Evolutionary conservation across 768 basidiomycete genomes (phyloP).

Genomic region (Artomyces pyxidatus): DNA sequence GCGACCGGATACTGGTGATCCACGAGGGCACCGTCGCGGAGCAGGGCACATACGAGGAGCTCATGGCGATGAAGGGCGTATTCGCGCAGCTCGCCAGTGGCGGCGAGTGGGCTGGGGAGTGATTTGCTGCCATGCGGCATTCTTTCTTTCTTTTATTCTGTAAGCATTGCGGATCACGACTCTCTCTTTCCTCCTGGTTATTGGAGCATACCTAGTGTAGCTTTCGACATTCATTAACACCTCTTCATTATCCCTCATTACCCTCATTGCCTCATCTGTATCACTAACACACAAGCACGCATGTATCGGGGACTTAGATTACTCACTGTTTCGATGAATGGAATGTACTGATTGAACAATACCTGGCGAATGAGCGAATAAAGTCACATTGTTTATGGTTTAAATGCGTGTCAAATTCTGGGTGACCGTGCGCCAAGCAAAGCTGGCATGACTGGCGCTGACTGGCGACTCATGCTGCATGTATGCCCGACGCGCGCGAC

Average conservation of each 20-base stretch:
- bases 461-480: too few relatives aligned
- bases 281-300: not conserved
- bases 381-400: too few relatives aligned
- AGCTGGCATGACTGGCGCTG: too few relatives aligned
- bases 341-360: not conserved
- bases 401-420: too few relatives aligned
- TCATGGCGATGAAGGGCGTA: slow-evolving; percentile 58
- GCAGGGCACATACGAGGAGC: slow-evolving; percentile 64
- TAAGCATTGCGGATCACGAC: not conserved
- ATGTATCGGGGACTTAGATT: not conserved
- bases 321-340: not conserved
- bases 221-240: not conserved
- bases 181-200: not conserved
- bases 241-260: not conserved
- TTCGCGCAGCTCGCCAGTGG: slow-evolving; percentile 74
- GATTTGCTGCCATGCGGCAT: not conserved
- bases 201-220: not conserved
- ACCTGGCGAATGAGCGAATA: too few relatives aligned
- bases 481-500: too few relatives aligned
- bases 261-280: not conserved
- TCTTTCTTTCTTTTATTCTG: not conserved
- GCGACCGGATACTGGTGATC: slow-evolving; percentile 81
- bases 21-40: slow-evolving; percentile 73
- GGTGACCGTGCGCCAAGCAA: too few relatives aligned
- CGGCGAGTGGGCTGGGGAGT: slow-evolving; percentile 52